phyloP scores from a whole-genome alignment of 805 yeast species.

The Pichia nakasei region DNA sequence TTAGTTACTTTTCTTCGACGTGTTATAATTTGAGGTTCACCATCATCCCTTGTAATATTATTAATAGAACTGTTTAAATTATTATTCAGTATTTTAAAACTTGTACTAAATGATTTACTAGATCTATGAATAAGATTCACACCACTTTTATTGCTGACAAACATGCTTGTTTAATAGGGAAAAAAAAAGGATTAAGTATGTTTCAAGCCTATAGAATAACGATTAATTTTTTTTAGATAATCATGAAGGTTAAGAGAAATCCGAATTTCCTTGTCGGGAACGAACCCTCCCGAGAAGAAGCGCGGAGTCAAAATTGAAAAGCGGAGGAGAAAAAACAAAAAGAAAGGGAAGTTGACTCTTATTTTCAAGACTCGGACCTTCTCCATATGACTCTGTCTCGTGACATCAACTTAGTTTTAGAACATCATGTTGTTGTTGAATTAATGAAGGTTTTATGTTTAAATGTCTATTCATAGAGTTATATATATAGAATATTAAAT shows the following conservation, averaged over 20 bases:
- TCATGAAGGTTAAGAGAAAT: not conserved
- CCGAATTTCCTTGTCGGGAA: not conserved
- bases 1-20: slow-evolving; percentile 45
- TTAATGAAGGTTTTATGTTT: too few relatives aligned
- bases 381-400: not conserved
- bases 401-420: too few relatives aligned
- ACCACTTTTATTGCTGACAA: not conserved
- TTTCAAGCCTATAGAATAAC: too few relatives aligned
- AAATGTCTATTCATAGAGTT: too few relatives aligned
- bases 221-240: too few relatives aligned
- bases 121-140: not conserved
- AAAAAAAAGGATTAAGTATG: too few relatives aligned
- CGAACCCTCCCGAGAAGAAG: not conserved
- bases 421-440: too few relatives aligned
- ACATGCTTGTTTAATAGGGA: not conserved
- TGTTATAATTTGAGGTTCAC: slow-evolving; percentile 7
- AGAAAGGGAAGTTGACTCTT: too few relatives aligned
- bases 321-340: not conserved
- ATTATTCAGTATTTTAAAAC: not conserved
- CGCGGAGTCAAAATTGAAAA: not conserved
- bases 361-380: too few relatives aligned
- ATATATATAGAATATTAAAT: too few relatives aligned
- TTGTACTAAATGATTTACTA: not conserved
- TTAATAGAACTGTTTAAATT: not conserved
- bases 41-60: not conserved